These are phyloP conservation scores for Solioccasus polychromus DNA, from an alignment of 768 basidiomycete genomes.

Conservation along the genomic window DNA sequence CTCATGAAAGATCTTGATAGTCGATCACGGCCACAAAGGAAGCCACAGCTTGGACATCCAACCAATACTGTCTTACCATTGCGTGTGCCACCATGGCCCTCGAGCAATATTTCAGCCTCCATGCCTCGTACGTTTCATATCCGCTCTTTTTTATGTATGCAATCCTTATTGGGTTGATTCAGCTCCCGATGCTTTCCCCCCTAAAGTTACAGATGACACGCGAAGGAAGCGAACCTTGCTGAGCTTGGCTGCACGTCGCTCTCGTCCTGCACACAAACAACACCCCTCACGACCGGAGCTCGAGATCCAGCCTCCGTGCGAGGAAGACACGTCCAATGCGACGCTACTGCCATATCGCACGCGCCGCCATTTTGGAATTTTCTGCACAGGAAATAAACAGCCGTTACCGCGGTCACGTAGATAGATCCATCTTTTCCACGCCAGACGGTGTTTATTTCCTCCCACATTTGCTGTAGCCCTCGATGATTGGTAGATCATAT, in stretches of 20 bases:
- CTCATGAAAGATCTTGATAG: slow-evolving; percentile 18
- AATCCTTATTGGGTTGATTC: slow-evolving; percentile 12
- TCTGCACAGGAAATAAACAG: slow-evolving; percentile 34
- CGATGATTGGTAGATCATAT: no score
- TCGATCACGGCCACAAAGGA: slow-evolving; percentile 13
- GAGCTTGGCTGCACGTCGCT: slow-evolving; percentile 10
- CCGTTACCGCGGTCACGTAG: slow-evolving; percentile 10
- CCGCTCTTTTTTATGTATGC: background rate
- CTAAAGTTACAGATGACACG: slow-evolving; percentile 16
- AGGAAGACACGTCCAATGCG: slow-evolving; percentile 9
- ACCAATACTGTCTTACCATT: slow-evolving; percentile 8
- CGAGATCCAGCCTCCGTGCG: slow-evolving; percentile 4
- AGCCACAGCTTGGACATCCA: slow-evolving; percentile 18
- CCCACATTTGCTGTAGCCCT: slow-evolving; percentile 5
- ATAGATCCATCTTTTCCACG: slow-evolving; percentile 1
- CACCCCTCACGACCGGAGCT: slow-evolving; percentile 14
- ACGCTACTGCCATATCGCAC: slow-evolving; percentile 13
- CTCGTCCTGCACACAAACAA: slow-evolving; percentile 27
- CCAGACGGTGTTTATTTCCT: slow-evolving; percentile 1
- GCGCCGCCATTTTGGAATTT: slow-evolving; percentile 35
- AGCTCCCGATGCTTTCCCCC: slow-evolving; percentile 40
- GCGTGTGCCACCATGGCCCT: slow-evolving; percentile 24
- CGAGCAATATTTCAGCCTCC: slow-evolving; percentile 20
- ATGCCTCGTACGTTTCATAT: slow-evolving; percentile 38
- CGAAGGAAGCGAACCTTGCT: slow-evolving; percentile 12